Percentiles rank a stretch among this genome's conserved stretches.
Evolutionary conservation across 331 rosid genomes (phyloP).

Genomic region (Erythrophleum ivorense): DNA sequence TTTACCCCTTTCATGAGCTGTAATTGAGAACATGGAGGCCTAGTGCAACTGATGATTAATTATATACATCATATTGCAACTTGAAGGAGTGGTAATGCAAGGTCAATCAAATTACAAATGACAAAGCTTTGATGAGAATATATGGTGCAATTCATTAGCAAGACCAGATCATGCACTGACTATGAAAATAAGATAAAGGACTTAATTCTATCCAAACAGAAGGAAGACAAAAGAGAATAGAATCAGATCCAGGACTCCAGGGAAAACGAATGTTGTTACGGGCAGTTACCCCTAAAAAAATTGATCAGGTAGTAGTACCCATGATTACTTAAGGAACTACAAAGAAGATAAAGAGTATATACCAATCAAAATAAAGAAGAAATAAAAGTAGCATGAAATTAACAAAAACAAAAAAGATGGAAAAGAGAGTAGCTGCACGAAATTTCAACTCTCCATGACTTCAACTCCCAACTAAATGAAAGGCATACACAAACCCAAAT

Average conservation of each 20-base stretch:
- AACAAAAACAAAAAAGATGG: no score
- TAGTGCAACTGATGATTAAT: background rate
- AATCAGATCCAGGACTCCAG: background rate
- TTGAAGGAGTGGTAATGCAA: background rate
- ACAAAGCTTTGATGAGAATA: background rate
- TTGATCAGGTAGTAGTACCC: background rate
- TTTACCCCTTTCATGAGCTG: background rate
- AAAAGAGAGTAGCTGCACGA: constrained; percentile 28
- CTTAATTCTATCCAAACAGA: background rate
- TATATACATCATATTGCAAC: background rate
- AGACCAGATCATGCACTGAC: background rate
- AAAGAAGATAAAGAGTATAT: constrained; percentile 13
- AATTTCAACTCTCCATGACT: constrained; percentile 1
- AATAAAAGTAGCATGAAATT: no score
- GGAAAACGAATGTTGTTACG: background rate
- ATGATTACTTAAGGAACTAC: background rate
- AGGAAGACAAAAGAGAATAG: background rate
- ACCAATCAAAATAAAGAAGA: background rate
- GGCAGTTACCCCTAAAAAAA: constrained; percentile 3
- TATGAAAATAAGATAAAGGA: background rate
- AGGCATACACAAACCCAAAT: background rate
- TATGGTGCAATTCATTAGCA: background rate
- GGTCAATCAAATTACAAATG: background rate
- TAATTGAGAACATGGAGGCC: background rate
- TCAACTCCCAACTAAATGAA: constrained; percentile 8